phyloP scores from a whole-genome alignment of 2,329 filamentous ascomycete species.

The Verticillium dahliae region DNA sequence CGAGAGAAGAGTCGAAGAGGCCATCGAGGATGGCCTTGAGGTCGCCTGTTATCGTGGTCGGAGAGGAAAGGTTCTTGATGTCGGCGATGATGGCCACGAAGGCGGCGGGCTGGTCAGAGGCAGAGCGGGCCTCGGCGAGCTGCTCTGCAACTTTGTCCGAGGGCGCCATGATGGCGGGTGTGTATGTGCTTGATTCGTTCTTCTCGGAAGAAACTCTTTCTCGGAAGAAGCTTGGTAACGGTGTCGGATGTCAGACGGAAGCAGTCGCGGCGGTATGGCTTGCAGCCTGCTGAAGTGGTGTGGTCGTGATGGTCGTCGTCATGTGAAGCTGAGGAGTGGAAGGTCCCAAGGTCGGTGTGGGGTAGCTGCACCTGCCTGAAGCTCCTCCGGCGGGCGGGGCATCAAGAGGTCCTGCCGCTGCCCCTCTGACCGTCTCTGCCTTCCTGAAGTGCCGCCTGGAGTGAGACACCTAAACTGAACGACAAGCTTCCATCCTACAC shows the following conservation, averaged over 20 bases:
- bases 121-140: slow-evolving; percentile 31
- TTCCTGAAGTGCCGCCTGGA: no score
- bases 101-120: slow-evolving; percentile 33
- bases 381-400: neutral
- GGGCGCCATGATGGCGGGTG: slow-evolving; percentile 24
- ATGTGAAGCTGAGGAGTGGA: neutral
- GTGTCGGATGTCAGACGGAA: neutral
- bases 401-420: neutral
- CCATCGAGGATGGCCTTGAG: slow-evolving; percentile 62
- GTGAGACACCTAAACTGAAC: no score
- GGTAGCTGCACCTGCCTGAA: neutral
- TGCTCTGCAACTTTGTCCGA: slow-evolving; percentile 34
- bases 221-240: no score
- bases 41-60: slow-evolving; percentile 39
- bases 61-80: slow-evolving; percentile 32
- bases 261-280: neutral
- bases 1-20: slow-evolving; percentile 62
- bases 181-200: no score
- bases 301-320: neutral
- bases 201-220: no score
- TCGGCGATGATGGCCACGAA: slow-evolving; percentile 40
- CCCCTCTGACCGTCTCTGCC: no score
- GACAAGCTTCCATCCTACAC: neutral
- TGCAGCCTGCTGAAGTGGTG: neutral
- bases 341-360: neutral